Evolutionary conservation across 2,329 filamentous ascomycete species (phyloP).

Genomic region (Leptographium procerum): DNA sequence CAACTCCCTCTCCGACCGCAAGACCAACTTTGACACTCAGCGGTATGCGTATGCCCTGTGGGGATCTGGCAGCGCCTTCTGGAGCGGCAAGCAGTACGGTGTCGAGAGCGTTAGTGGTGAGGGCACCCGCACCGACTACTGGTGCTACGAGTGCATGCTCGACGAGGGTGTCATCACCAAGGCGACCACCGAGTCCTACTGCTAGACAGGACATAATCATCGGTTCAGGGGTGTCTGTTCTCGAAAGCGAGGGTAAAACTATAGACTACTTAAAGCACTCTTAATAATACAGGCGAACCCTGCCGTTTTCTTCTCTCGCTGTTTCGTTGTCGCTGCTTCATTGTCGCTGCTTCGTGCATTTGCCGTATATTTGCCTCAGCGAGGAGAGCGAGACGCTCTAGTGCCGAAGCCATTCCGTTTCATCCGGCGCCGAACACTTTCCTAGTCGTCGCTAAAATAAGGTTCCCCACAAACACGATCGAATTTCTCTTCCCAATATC

Average conservation of each 20-base stretch:
- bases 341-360: too few relatives aligned
- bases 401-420: too few relatives aligned
- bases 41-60: slow-evolving; percentile 1
- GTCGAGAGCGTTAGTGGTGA: background rate
- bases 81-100: slow-evolving; percentile 4
- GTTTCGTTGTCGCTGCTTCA: too few relatives aligned
- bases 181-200: slow-evolving; percentile 4
- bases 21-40: slow-evolving; percentile 6
- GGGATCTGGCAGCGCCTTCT: slow-evolving; percentile 3
- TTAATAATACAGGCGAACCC: too few relatives aligned
- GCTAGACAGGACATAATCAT: background rate
- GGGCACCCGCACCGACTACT: slow-evolving; percentile 4
- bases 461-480: too few relatives aligned
- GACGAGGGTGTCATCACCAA: slow-evolving; percentile 3
- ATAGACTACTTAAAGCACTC: background rate
- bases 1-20: slow-evolving; percentile 6
- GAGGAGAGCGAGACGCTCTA: too few relatives aligned
- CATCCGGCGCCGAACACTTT: too few relatives aligned
- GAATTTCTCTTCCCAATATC: too few relatives aligned
- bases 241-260: background rate
- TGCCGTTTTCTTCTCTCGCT: too few relatives aligned
- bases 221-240: background rate
- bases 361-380: too few relatives aligned
- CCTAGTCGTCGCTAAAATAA: too few relatives aligned
- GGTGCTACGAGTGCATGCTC: slow-evolving; percentile 7